Conservation (phyloP, 2,329 filamentous ascomycete genomes). For the Hypoxylon sp. region DNA sequence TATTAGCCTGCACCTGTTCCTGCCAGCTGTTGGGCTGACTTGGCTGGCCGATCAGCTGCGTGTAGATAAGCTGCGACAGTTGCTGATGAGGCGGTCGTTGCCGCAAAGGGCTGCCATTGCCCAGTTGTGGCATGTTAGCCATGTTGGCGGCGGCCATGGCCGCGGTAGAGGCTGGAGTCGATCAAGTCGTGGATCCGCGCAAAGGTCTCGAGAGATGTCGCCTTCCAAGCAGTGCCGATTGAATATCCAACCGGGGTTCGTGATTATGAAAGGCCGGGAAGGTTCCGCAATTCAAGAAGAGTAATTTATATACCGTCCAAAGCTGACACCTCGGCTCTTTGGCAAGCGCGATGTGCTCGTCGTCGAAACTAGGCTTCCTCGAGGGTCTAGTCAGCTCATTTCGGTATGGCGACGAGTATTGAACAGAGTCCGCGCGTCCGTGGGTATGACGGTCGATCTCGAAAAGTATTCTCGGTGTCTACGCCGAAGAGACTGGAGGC, state of each 20-base stretch:
- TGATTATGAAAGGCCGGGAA: background rate
- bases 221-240: background rate
- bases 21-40: conserved; percentile 46
- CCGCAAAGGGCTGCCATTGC: conserved; percentile 55
- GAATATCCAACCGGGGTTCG: background rate
- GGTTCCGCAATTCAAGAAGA: background rate
- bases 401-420: conserved; percentile 1
- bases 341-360: background rate
- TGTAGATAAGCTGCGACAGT: conserved; percentile 51
- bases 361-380: background rate
- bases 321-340: background rate
- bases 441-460: background rate
- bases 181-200: conserved; percentile 23
- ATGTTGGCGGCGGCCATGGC: conserved; percentile 69
- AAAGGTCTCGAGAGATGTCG: background rate
- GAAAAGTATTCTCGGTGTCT: background rate
- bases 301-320: background rate
- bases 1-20: conserved; percentile 39
- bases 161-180: conserved; percentile 44
- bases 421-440: conserved; percentile 4
- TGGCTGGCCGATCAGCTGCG: conserved; percentile 41
- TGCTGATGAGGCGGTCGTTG: conserved; percentile 52
- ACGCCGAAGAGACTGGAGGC: background rate
- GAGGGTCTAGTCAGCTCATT: conserved; percentile 8
- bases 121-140: conserved; percentile 67